A percentile compares a stretch with the other conserved stretches of the same genome.
These are phyloP conservation scores for Metrosideros polymorpha DNA, from an alignment of 441 rosid species.

Conservation along the genomic window DNA sequence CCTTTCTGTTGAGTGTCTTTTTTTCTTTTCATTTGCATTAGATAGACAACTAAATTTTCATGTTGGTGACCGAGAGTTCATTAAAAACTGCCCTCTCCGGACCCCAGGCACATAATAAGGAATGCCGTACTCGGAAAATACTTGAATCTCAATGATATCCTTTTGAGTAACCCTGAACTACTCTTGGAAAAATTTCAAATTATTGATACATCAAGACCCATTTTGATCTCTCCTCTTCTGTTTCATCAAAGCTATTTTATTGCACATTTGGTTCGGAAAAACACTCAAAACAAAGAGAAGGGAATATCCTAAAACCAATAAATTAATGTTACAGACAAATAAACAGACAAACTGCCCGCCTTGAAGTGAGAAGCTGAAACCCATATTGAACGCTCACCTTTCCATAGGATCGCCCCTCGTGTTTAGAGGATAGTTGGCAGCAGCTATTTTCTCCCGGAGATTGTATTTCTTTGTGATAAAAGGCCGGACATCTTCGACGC, in stretches of 20 bases:
- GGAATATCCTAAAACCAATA: conserved; percentile 5
- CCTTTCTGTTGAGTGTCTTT: no score
- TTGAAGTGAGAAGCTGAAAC: not conserved
- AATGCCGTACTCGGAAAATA: no score
- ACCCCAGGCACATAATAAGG: no score
- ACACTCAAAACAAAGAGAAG: conserved; percentile 4
- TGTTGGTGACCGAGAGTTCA: not conserved
- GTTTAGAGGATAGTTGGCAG: conserved; percentile 49
- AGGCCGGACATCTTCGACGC: conserved; percentile 88
- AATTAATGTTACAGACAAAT: conserved; percentile 8
- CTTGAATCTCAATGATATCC: not conserved
- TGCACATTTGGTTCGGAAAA: not conserved
- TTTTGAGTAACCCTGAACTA: not conserved
- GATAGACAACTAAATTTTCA: not conserved
- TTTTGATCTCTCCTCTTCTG: not conserved
- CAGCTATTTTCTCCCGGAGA: conserved; percentile 62
- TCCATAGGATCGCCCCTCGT: conserved; percentile 44
- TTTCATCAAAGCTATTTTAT: conserved; percentile 8
- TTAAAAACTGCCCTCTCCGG: not conserved
- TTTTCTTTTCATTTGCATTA: not conserved
- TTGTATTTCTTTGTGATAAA: conserved; percentile 68
- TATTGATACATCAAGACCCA: not conserved
- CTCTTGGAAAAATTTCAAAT: not conserved
- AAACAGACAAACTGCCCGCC: not conserved
- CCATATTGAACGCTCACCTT: conserved; percentile 24